phyloP scores from a whole-genome alignment of 1,139 yeast genomes.

The Protomyces inundatus region DNA sequence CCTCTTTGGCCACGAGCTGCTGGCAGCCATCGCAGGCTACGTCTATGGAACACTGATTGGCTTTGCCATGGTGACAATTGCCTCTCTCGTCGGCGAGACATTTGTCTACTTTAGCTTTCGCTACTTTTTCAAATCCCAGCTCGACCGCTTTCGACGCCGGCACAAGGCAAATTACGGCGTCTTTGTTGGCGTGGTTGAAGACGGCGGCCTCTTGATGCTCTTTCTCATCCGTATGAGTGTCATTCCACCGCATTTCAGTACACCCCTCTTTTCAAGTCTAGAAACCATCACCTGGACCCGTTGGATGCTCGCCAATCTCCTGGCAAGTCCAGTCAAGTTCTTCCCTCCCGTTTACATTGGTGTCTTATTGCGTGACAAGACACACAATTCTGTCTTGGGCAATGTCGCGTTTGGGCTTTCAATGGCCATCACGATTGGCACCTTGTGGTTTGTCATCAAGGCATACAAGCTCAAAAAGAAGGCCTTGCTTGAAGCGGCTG shows the following conservation, averaged over 20 bases:
- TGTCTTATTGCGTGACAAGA: conserved; percentile 9
- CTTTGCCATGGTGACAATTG: conserved; percentile 14
- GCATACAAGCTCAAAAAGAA: conserved; percentile 1
- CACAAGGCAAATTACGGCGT: conserved; percentile 24
- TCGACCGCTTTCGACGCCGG: conserved; percentile 18
- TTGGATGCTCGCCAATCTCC: conserved; percentile 15
- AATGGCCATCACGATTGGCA: conserved; percentile 5
- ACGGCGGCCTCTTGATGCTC: conserved; percentile 26
- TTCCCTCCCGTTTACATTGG: conserved; percentile 20
- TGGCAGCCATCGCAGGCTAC: conserved; percentile 25
- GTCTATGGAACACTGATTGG: conserved; percentile 21
- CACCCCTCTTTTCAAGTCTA: conserved; percentile 24
- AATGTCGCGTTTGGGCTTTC: conserved; percentile 11
- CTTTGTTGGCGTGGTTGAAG: conserved; percentile 27
- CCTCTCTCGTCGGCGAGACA: conserved; percentile 25
- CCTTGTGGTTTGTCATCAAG: conserved; percentile 3
- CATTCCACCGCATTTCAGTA: conserved; percentile 27
- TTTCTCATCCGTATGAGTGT: conserved; percentile 26
- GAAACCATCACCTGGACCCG: conserved; percentile 16
- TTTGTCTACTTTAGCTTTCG: conserved; percentile 26
- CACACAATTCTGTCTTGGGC: conserved; percentile 2
- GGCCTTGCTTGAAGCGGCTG: background rate
- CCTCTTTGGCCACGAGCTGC: conserved; percentile 25
- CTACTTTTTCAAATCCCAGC: conserved; percentile 11
- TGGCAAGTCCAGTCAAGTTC: conserved; percentile 19